These are phyloP conservation scores for Arachis hypogaea DNA, from an alignment of 306 rosid species.

Conservation along the genomic window DNA sequence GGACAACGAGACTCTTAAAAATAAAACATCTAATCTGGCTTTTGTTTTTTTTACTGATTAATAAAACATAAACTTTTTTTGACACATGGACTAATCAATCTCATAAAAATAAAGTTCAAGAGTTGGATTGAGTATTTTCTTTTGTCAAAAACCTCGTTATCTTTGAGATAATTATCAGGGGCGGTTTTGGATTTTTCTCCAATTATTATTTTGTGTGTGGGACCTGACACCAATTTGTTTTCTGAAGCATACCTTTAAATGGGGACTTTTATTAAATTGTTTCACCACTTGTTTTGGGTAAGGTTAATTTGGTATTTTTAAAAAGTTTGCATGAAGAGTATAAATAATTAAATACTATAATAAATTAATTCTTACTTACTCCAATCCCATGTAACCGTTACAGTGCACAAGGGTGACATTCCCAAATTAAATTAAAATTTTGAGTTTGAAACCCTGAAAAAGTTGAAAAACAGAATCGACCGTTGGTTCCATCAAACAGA, in stretches of 20 bases:
- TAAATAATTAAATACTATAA: neutral
- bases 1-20: no score
- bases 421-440: constrained; percentile 5
- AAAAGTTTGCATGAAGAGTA: neutral
- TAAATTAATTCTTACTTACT: no score
- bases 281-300: neutral
- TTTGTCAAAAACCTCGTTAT: no score
- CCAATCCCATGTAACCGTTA: constrained; percentile 59
- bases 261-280: neutral
- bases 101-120: no score
- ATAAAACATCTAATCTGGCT: no score
- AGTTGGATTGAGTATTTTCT: no score
- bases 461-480: constrained; percentile 44
- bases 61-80: no score
- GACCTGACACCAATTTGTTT: constrained; percentile 1
- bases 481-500: constrained; percentile 50
- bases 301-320: constrained; percentile 30
- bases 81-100: no score
- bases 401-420: neutral
- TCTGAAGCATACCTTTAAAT: constrained; percentile 7
- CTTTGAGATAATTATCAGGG: no score
- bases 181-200: no score
- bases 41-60: no score
- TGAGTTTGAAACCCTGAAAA: constrained; percentile 17
- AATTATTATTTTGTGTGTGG: no score